Evolutionary conservation across 768 basidiomycete species (phyloP).

Genomic region (Leccinum rimulosum): DNA sequence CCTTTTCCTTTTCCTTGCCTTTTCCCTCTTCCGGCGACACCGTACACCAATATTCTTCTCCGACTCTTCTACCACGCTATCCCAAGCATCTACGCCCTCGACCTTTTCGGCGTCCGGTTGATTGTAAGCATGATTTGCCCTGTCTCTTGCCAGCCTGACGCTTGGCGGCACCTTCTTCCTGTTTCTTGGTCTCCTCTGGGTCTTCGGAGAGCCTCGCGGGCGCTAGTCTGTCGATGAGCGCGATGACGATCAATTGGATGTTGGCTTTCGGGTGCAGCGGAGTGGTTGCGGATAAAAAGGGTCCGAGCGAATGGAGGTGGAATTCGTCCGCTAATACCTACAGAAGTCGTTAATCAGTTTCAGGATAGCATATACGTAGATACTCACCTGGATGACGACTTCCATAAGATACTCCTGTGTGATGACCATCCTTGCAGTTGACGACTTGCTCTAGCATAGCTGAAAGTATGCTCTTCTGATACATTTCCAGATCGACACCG

Average conservation of each 20-base stretch:
- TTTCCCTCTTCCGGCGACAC: slow-evolving; percentile 26
- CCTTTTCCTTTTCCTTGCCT: slow-evolving; percentile 62
- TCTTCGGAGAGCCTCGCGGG: slow-evolving; percentile 88
- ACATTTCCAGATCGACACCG: slow-evolving; percentile 89
- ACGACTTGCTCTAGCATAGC: slow-evolving; percentile 70
- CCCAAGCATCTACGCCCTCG: slow-evolving; percentile 29
- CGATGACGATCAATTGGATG: slow-evolving; percentile 98
- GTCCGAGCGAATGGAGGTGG: slow-evolving; percentile 92
- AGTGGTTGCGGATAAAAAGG: slow-evolving; percentile 94
- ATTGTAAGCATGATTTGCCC: slow-evolving; percentile 50
- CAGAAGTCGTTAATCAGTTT: not conserved
- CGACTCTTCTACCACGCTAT: slow-evolving; percentile 19
- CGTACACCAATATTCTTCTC: slow-evolving; percentile 21
- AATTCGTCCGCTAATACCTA: slow-evolving; percentile 99
- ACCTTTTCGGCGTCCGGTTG: slow-evolving; percentile 22
- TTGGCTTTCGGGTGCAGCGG: slow-evolving; percentile 97
- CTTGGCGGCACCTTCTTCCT: slow-evolving; percentile 90
- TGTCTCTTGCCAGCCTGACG: slow-evolving; percentile 73
- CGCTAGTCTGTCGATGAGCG: slow-evolving; percentile 92
- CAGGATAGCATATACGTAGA: not conserved
- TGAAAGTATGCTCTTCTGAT: slow-evolving; percentile 81
- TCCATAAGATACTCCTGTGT: slow-evolving; percentile 99
- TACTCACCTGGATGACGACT: slow-evolving; percentile 90
- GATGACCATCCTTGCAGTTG: slow-evolving; percentile 96
- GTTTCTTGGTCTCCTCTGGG: slow-evolving; percentile 88